Conservation (phyloP, 768 basidiomycete genomes). For the Chlorophyllum brunneum region DNA sequence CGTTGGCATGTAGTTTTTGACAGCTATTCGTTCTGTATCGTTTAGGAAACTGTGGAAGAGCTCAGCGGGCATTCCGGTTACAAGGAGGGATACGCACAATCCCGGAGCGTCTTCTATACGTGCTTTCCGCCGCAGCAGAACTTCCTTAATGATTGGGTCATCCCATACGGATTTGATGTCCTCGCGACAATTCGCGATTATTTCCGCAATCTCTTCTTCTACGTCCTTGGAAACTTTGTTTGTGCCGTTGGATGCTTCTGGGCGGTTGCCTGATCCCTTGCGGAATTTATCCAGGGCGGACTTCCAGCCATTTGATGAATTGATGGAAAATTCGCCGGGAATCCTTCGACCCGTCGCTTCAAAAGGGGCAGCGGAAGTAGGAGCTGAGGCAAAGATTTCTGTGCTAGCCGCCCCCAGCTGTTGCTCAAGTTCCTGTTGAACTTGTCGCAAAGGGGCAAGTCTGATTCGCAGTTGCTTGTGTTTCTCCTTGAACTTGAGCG, state of each 20-base stretch:
- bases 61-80: conserved; percentile 11
- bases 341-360: conserved; percentile 26
- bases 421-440: conserved; percentile 57
- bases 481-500: conserved; percentile 54
- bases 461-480: conserved; percentile 57
- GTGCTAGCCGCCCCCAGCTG: conserved; percentile 55
- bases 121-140: conserved; percentile 48
- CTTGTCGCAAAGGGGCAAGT: conserved; percentile 51
- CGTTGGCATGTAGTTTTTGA: conserved; percentile 59
- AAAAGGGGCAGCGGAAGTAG: conserved; percentile 39
- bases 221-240: conserved; percentile 31
- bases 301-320: conserved; percentile 66
- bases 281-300: conserved; percentile 56
- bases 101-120: conserved; percentile 69
- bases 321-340: conserved; percentile 52
- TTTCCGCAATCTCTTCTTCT: conserved; percentile 54
- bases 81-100: conserved; percentile 49
- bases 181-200: conserved; percentile 56
- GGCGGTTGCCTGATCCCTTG: conserved; percentile 13
- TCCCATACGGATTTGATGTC: conserved; percentile 71
- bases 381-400: conserved; percentile 41
- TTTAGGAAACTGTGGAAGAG: conserved; percentile 54
- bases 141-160: conserved; percentile 58
- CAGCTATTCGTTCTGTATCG: conserved; percentile 64
- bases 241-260: conserved; percentile 14